phyloP scores from a whole-genome alignment of 352 stramenopile genomes.

The Phytophthora multivora region DNA sequence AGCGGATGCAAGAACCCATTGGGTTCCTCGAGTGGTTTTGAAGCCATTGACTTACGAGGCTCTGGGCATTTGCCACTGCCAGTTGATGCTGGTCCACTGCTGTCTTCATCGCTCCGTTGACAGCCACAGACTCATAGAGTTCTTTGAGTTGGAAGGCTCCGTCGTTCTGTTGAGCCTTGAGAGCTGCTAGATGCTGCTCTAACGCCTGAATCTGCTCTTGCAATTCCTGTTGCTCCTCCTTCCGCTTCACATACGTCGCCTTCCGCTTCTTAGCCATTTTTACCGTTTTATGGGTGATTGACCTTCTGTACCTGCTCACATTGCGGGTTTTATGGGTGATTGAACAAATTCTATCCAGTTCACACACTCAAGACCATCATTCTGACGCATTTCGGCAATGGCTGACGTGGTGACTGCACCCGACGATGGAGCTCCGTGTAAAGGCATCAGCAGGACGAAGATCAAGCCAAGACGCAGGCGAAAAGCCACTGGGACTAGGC shows the following conservation, averaged over 20 bases:
- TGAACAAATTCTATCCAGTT: not conserved
- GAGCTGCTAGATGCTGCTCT: slow-evolving; percentile 6
- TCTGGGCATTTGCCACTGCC: slow-evolving; percentile 12
- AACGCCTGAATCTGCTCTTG: slow-evolving; percentile 1
- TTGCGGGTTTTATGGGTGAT: slow-evolving; percentile 1
- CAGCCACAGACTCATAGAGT: slow-evolving; percentile 5
- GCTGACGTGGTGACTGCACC: not conserved
- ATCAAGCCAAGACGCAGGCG: slow-evolving; percentile 9
- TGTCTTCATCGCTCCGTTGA: slow-evolving; percentile 9
- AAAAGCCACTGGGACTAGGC: slow-evolving; percentile 20
- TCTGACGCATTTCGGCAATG: not conserved
- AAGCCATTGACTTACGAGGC: slow-evolving; percentile 9
- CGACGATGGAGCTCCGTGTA: too few relatives aligned
- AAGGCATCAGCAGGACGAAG: not conserved
- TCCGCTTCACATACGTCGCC: slow-evolving; percentile 6
- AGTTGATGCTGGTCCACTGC: slow-evolving; percentile 13
- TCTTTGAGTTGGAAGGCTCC: not conserved
- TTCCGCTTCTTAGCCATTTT: slow-evolving; percentile 14
- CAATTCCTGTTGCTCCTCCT: slow-evolving; percentile 13
- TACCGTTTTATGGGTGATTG: too few relatives aligned
- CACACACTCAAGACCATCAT: not conserved
- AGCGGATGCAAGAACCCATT: slow-evolving; percentile 7
- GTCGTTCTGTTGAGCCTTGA: not conserved
- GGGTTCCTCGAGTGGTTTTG: slow-evolving; percentile 7
- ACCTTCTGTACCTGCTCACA: too few relatives aligned